Percentiles rank a stretch among this genome's conserved stretches.
phyloP scores from a whole-genome alignment of 225 moss, liverwort and hornwort genomes.

The Climacium dendroides region DNA sequence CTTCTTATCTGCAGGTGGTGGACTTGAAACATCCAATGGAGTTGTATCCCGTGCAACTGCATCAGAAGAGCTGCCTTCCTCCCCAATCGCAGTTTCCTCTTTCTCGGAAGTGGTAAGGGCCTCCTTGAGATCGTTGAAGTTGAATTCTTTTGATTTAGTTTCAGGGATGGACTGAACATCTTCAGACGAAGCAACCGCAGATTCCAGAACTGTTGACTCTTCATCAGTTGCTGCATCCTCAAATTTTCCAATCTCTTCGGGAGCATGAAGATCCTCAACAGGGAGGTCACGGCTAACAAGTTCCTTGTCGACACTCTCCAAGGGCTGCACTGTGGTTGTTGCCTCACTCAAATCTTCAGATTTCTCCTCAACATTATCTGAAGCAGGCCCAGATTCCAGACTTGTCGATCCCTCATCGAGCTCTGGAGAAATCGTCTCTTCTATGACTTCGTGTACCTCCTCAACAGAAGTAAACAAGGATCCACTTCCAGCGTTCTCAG shows the following conservation, averaged over 20 bases:
- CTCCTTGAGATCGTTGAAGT: background rate
- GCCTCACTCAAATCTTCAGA: background rate
- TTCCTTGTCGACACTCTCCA: background rate
- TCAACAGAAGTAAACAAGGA: background rate
- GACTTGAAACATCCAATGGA: slow-evolving; percentile 1
- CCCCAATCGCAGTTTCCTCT: background rate
- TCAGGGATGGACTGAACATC: background rate
- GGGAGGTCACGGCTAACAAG: background rate
- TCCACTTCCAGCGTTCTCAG: background rate
- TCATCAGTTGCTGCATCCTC: background rate
- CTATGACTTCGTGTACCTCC: background rate
- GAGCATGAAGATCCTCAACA: background rate
- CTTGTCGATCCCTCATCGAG: background rate
- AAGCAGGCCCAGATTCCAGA: background rate
- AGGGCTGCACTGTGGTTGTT: background rate
- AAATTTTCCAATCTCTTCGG: background rate
- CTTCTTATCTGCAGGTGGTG: slow-evolving; percentile 4
- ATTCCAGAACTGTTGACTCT: background rate
- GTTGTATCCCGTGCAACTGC: background rate
- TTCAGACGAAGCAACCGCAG: background rate
- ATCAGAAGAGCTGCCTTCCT: background rate
- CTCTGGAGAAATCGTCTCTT: background rate
- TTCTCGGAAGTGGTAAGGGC: background rate
- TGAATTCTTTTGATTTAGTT: background rate
- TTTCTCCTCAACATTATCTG: background rate